These are phyloP conservation scores for Pleurotus djamor DNA, from an alignment of 768 basidiomycete genomes.

Conservation along the genomic window DNA sequence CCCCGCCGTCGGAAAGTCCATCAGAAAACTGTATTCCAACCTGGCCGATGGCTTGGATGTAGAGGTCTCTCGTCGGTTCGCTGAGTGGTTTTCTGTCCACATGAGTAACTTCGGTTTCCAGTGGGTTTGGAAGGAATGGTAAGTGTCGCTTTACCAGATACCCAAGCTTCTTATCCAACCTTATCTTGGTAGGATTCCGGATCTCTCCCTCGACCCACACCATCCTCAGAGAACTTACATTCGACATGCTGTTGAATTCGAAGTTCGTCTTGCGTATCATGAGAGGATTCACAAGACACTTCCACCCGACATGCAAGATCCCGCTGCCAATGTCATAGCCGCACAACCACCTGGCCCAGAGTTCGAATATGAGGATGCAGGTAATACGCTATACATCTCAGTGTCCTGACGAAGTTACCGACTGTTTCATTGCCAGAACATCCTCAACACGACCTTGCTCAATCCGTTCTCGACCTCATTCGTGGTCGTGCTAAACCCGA, in stretches of 20 bases:
- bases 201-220: slow-evolving; percentile 66
- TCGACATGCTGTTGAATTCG: slow-evolving; percentile 82
- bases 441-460: slow-evolving; percentile 78
- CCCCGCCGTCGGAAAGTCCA: slow-evolving; percentile 94
- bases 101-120: slow-evolving; percentile 98
- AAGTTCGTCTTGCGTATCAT: slow-evolving; percentile 89
- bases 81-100: slow-evolving; percentile 95
- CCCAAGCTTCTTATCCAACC: background rate
- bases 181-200: slow-evolving; percentile 66
- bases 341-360: slow-evolving; percentile 74
- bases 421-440: slow-evolving; percentile 45
- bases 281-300: slow-evolving; percentile 90
- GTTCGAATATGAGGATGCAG: slow-evolving; percentile 81
- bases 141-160: slow-evolving; percentile 17
- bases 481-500: slow-evolving; percentile 80
- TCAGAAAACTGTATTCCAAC: slow-evolving; percentile 77
- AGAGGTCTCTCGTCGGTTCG: slow-evolving; percentile 76
- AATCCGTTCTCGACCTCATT: slow-evolving; percentile 74
- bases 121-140: slow-evolving; percentile 99
- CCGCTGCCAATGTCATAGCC: slow-evolving; percentile 61
- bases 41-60: slow-evolving; percentile 88
- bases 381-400: slow-evolving; percentile 36
- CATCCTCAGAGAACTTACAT: slow-evolving; percentile 92
- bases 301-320: slow-evolving; percentile 74
- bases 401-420: background rate